These are phyloP conservation scores for Rhododendron simsii DNA, from an alignment of 148 eudicot genomes.

Conservation along the genomic window DNA sequence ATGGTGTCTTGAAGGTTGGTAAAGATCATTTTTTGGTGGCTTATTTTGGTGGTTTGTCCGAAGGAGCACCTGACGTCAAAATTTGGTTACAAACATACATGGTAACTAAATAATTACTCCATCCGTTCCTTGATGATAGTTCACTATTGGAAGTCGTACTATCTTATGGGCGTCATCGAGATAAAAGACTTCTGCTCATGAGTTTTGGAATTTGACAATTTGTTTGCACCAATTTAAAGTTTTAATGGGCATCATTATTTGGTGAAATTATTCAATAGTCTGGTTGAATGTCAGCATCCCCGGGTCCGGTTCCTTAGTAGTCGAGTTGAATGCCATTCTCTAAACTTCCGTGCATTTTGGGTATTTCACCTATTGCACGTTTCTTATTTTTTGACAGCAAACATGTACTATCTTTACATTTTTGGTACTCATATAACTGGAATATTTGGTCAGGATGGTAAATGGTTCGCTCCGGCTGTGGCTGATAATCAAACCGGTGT, in stretches of 20 bases:
- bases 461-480: conserved; percentile 66
- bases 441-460: conserved; percentile 54
- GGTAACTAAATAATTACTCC: conserved; percentile 28
- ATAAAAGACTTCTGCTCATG: not conserved
- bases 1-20: conserved; percentile 45
- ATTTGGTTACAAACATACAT: conserved; percentile 81
- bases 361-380: not conserved
- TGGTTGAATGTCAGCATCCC: no score
- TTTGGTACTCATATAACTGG: not conserved
- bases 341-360: not conserved
- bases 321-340: not conserved
- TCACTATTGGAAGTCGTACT: not conserved
- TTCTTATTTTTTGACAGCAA: not conserved
- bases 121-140: not conserved
- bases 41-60: conserved; percentile 80
- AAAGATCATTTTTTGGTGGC: conserved; percentile 77
- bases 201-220: not conserved
- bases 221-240: not conserved
- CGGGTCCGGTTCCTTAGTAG: not conserved
- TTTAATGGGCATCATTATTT: not conserved
- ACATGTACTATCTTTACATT: not conserved
- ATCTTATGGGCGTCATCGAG: not conserved
- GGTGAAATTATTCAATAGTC: not conserved
- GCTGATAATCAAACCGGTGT: conserved; percentile 61
- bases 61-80: conserved; percentile 89